A percentile compares a stretch with the other conserved stretches of the same genome.
These are phyloP conservation scores for Taxillus chinensis DNA, from an alignment of 164 flowering plant species.

Conservation along the genomic window DNA sequence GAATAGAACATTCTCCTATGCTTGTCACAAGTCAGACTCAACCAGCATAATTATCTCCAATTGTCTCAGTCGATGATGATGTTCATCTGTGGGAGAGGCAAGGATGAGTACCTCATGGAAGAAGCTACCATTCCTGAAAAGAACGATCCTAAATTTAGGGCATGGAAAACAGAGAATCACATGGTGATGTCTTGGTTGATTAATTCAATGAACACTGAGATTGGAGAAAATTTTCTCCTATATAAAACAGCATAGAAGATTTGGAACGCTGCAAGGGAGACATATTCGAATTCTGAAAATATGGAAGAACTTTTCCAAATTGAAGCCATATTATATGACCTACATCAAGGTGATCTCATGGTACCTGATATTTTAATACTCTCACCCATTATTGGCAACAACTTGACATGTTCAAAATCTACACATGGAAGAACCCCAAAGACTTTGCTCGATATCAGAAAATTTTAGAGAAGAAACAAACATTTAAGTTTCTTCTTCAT, in stretches of 20 bases:
- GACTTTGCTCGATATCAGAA: too few species aligned
- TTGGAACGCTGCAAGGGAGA: background rate
- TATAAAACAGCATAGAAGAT: background rate
- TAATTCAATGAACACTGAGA: background rate
- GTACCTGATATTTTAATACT: too few species aligned
- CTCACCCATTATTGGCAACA: too few species aligned
- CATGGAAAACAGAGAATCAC: slow-evolving; percentile 1
- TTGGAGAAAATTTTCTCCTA: background rate
- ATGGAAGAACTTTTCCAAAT: background rate
- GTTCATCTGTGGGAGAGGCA: background rate
- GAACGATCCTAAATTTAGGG: background rate
- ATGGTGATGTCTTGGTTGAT: background rate
- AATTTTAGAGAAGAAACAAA: too few species aligned
- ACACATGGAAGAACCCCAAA: too few species aligned
- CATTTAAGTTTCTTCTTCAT: too few species aligned
- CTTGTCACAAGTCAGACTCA: background rate
- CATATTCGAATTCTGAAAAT: background rate
- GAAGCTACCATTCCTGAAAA: background rate
- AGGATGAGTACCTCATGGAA: background rate
- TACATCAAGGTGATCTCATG: too few species aligned
- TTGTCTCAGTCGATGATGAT: too few species aligned
- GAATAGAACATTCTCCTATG: background rate
- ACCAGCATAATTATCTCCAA: background rate
- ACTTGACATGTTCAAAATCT: too few species aligned
- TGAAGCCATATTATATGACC: too few species aligned